Percentiles rank a stretch among this genome's conserved stretches.
phyloP scores from a whole-genome alignment of 352 stramenopile species.

The Phytophthora cactorum region DNA sequence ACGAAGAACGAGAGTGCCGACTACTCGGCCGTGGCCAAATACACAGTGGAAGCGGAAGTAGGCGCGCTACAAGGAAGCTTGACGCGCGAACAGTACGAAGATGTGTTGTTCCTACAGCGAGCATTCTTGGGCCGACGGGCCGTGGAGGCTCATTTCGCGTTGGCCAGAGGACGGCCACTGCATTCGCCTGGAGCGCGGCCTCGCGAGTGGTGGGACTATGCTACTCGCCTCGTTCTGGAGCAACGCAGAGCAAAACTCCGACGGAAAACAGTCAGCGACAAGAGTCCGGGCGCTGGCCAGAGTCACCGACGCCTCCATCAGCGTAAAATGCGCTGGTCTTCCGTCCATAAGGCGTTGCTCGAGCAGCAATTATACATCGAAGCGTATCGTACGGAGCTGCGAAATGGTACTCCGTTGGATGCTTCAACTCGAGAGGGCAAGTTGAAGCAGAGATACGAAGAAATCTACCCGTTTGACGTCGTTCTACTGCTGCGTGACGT shows the following conservation, averaged over 20 bases:
- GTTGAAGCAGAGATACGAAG: constrained; percentile 58
- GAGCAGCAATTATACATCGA: constrained; percentile 73
- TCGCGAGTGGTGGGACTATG: constrained; percentile 84
- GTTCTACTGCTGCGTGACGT: constrained; percentile 65
- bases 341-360: constrained; percentile 50
- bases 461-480: constrained; percentile 73
- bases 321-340: constrained; percentile 65
- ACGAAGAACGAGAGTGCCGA: constrained; percentile 85
- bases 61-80: constrained; percentile 55
- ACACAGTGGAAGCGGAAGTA: constrained; percentile 62
- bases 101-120: constrained; percentile 75
- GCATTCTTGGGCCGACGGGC: constrained; percentile 65
- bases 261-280: constrained; percentile 7
- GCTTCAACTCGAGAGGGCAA: constrained; percentile 48
- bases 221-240: constrained; percentile 49
- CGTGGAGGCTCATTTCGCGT: constrained; percentile 75
- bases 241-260: constrained; percentile 40
- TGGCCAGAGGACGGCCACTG: constrained; percentile 61
- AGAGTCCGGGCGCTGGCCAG: neutral
- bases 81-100: constrained; percentile 83
- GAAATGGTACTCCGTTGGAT: constrained; percentile 47
- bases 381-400: constrained; percentile 56
- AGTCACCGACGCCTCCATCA: constrained; percentile 22
- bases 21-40: constrained; percentile 73
- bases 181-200: constrained; percentile 45